Conservation (phyloP, 805 yeast genomes). For the Ogataea salicorniae region DNA sequence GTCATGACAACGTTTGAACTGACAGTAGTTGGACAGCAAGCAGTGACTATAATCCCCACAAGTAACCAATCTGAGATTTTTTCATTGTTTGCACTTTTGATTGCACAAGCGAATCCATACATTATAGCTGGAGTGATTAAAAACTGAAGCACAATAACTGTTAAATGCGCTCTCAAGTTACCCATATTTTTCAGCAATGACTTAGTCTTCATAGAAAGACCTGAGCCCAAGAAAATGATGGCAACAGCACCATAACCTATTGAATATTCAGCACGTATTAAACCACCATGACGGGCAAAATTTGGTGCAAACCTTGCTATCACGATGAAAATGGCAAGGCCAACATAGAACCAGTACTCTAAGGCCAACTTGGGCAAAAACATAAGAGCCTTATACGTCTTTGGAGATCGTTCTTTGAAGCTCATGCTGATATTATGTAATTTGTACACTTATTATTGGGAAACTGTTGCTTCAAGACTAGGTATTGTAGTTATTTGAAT, state of each 20-base stretch:
- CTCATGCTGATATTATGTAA: neutral
- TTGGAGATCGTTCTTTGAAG: slow-evolving; percentile 7
- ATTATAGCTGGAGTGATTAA: slow-evolving; percentile 46
- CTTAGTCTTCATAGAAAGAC: slow-evolving; percentile 67
- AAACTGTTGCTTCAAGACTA: too few species aligned
- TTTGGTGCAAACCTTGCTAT: slow-evolving; percentile 75
- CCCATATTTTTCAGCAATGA: slow-evolving; percentile 56
- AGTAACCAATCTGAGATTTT: slow-evolving; percentile 72
- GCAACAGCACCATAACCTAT: slow-evolving; percentile 88
- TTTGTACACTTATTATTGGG: too few species aligned
- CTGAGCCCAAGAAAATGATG: slow-evolving; percentile 74
- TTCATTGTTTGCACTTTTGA: slow-evolving; percentile 50
- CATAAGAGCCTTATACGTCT: slow-evolving; percentile 2
- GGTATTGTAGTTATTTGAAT: too few species aligned
- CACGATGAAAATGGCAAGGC: slow-evolving; percentile 66
- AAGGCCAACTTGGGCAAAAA: slow-evolving; percentile 1
- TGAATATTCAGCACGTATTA: slow-evolving; percentile 65
- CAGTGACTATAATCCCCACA: slow-evolving; percentile 77
- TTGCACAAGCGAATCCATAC: slow-evolving; percentile 68
- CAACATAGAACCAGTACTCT: slow-evolving; percentile 73
- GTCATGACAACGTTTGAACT: slow-evolving; percentile 94
- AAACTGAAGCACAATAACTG: slow-evolving; percentile 64
- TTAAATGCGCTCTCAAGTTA: slow-evolving; percentile 79
- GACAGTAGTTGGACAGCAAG: slow-evolving; percentile 88
- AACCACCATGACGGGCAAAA: slow-evolving; percentile 81